These are phyloP conservation scores for Vinca minor DNA, from an alignment of 257 asterid species.

Conservation along the genomic window DNA sequence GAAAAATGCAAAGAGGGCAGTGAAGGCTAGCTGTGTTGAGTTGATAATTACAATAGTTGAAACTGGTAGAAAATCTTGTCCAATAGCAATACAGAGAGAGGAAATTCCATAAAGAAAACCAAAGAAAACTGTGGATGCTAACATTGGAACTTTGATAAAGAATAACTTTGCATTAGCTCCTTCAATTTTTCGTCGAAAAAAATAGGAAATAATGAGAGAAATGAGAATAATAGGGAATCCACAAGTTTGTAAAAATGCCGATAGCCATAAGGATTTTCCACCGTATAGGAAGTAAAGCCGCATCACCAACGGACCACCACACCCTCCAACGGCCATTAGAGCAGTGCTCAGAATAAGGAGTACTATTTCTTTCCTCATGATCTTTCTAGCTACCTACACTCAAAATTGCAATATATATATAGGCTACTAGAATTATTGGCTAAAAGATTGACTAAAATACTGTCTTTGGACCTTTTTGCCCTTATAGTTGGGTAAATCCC, in stretches of 20 bases:
- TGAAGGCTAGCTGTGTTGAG: conserved; percentile 19
- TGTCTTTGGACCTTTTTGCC: no score
- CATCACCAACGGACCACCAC: no score
- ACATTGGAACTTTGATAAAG: conserved; percentile 6
- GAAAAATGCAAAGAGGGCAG: conserved; percentile 19
- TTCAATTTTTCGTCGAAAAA: conserved; percentile 7
- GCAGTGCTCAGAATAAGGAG: no score
- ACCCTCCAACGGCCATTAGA: no score
- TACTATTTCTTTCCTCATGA: no score
- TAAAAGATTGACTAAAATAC: no score
- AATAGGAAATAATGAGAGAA: conserved; percentile 11
- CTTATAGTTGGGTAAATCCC: no score
- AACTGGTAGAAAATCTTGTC: conserved; percentile 16
- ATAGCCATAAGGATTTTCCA: no score
- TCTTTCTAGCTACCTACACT: no score
- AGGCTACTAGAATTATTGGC: no score
- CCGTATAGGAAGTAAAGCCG: no score
- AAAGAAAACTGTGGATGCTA: not conserved
- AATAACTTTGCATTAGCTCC: not conserved
- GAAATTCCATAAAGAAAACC: conserved; percentile 15
- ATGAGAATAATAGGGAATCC: conserved; percentile 22
- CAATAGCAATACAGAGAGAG: conserved; percentile 4
- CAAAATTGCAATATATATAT: no score
- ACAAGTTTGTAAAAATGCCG: conserved; percentile 1
- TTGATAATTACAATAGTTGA: conserved; percentile 13